phyloP scores from a whole-genome alignment of 257 asterid genomes.

The Solanum arcanum region DNA sequence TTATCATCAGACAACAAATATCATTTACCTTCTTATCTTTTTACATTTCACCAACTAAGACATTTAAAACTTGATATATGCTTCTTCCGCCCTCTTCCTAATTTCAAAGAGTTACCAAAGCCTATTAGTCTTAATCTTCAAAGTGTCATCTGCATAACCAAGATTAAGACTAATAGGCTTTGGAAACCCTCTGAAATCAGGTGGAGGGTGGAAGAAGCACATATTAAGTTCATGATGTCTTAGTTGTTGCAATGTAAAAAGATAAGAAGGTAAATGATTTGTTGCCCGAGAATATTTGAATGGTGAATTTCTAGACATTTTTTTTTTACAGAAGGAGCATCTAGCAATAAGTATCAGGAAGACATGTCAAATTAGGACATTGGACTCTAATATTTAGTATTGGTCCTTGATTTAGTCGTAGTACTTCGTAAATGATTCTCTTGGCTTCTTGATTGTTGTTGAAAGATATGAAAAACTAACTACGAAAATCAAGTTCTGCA shows the following conservation, averaged over 20 bases:
- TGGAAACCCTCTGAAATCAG: background rate
- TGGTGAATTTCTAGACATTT: background rate
- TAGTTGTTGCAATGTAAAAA: background rate
- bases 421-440: background rate
- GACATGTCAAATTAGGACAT: background rate
- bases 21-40: background rate
- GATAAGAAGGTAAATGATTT: background rate
- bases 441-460: background rate
- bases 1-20: background rate
- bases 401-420: background rate
- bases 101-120: conserved; percentile 2
- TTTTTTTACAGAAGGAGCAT: background rate
- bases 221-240: background rate
- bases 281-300: background rate
- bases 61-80: background rate
- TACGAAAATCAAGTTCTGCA: background rate
- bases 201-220: too few species aligned
- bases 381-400: background rate
- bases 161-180: background rate
- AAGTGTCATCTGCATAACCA: background rate
- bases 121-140: conserved; percentile 3
- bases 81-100: background rate
- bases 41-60: background rate
- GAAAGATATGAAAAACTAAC: background rate
- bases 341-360: background rate